Conservation (phyloP, 2,329 filamentous ascomycete species). For the Ceratocystis cubensis region DNA sequence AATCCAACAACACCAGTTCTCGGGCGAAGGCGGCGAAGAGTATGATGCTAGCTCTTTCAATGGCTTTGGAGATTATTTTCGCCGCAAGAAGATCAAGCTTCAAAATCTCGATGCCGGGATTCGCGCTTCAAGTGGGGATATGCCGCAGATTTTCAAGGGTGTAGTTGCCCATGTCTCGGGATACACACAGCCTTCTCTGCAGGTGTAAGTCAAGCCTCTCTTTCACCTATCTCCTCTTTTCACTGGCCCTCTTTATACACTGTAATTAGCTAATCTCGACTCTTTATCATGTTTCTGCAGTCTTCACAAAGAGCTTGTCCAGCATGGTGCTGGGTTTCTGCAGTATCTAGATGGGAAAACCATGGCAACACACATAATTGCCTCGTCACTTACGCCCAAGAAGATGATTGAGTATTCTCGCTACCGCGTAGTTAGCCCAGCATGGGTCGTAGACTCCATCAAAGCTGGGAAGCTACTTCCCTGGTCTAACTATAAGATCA, state of each 20-base stretch:
- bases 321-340: conserved; percentile 85
- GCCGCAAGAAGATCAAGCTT: conserved; percentile 91
- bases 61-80: conserved; percentile 82
- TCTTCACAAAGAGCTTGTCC: conserved; percentile 74
- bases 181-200: conserved; percentile 87
- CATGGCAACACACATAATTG: conserved; percentile 89
- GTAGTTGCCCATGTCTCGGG: conserved; percentile 87
- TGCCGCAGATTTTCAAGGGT: conserved; percentile 73
- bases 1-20: conserved; percentile 56
- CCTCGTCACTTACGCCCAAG: conserved; percentile 78
- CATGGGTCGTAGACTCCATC: conserved; percentile 88
- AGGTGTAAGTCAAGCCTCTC: conserved; percentile 40
- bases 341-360: conserved; percentile 95
- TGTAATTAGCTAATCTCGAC: conserved; percentile 18
- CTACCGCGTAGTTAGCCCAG: conserved; percentile 86
- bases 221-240: background rate
- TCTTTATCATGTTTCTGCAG: conserved; percentile 25
- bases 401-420: conserved; percentile 77
- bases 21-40: conserved; percentile 76
- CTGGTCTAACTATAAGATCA: conserved; percentile 73
- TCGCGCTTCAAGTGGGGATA: conserved; percentile 50
- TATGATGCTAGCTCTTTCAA: conserved; percentile 80
- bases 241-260: background rate
- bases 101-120: conserved; percentile 85
- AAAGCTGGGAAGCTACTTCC: conserved; percentile 66